A percentile compares a stretch with the other conserved stretches of the same genome.
Conservation (phyloP, 139 green algal species). For the Volvox reticuliferus region DNA sequence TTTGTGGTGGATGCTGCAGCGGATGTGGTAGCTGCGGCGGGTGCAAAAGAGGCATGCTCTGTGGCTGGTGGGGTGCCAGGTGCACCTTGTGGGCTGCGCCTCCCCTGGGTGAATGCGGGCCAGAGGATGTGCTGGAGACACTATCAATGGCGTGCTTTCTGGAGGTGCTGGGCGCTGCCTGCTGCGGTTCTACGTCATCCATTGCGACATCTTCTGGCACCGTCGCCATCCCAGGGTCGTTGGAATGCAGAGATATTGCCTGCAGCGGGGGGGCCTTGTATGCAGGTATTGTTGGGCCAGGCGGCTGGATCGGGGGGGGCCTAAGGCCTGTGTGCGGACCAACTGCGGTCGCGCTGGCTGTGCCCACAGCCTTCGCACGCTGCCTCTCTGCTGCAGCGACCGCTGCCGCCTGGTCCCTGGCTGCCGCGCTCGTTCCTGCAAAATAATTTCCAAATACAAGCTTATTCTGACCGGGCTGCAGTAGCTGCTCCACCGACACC, state of each 20-base stretch:
- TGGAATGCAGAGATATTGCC: background rate
- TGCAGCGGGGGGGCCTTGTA: constrained; percentile 13
- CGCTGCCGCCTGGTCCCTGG: constrained; percentile 4
- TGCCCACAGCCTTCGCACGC: background rate
- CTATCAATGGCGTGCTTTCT: constrained; percentile 21
- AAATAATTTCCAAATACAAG: constrained; percentile 68
- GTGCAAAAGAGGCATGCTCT: background rate
- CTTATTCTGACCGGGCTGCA: constrained; percentile 57
- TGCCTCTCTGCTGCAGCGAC: constrained; percentile 42
- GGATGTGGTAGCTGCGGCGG: background rate
- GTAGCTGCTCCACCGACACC: constrained; percentile 56
- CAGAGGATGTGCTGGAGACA: constrained; percentile 14
- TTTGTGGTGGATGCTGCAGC: background rate
- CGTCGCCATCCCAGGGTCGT: constrained; percentile 18
- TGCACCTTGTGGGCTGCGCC: background rate
- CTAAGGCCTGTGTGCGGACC: background rate
- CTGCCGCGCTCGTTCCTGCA: constrained; percentile 34
- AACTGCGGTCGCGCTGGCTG: background rate
- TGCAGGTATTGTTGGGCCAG: background rate
- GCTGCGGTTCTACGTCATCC: background rate
- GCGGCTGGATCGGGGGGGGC: background rate
- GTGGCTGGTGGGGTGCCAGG: background rate
- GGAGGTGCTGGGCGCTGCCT: background rate
- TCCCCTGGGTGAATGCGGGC: background rate
- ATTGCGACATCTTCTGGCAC: constrained; percentile 51